Evolutionary conservation across 352 stramenopile species (phyloP), one percentile per base, ranked within the genome.

Genomic region (Globisporangium lucens): DNA sequence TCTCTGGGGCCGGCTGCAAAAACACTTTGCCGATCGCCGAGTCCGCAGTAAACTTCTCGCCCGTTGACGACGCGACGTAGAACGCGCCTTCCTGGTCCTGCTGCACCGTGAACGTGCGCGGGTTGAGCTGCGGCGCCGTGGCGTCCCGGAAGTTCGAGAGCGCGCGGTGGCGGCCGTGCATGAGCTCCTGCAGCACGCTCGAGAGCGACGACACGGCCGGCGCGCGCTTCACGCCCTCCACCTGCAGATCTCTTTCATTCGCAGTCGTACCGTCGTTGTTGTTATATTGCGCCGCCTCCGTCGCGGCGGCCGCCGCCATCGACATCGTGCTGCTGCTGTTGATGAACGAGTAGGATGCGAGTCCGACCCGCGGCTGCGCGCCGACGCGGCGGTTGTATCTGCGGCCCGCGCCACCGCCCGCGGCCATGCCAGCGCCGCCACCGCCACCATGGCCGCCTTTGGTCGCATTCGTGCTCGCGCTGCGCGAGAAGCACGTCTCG

Each of bases 1-100:
- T n/a, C 51, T 47, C 63, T 17, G 66, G 61, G 3, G 61, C 63
- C 17, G 69, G 38, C 35, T 74, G 70, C 5, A 85, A 53, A 49
- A 78, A 81, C n/a, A 82, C 75, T 65, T 78, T 75, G 13, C 77
- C 77, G 33, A 85, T 85, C 6, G 77, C 70, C 61, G 77, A 79
- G 67, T 83, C 78, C 35, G 75, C 74, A 13, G 78, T 75, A 62
- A 80, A 83, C 38, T 65, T 70, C n/a, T 71, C 65, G 22, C 76
- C 76, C 35, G 73, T 73, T 0, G 77, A 79, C 3, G 75, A 73
- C 3, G 77, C 73, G 22, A 87, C 79, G 38, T 79, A 87, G 0
- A 73, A 69, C 46, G 70, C 76, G 17, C 79, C 79, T 17, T 84
- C 72, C 7, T 60, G 43, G 24, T 76, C 70, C 35, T 78, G 73